phyloP scores from a whole-genome alignment of 2,329 filamentous ascomycete genomes.

The Hypoxylon sp. region DNA sequence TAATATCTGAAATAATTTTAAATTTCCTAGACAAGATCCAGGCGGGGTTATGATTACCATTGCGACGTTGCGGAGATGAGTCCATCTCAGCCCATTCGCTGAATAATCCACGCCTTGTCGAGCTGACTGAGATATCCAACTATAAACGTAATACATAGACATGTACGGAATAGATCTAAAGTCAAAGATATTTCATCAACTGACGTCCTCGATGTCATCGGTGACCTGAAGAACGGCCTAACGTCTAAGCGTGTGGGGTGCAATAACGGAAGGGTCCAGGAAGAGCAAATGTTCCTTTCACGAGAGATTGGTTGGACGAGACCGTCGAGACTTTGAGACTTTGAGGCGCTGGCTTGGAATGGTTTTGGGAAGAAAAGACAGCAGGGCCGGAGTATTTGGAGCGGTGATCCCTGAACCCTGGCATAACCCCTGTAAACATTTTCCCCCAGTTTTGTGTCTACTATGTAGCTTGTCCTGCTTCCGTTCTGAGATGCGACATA shows the following conservation, averaged over 20 bases:
- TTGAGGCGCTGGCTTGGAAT: constrained; percentile 17
- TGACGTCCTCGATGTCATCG: constrained; percentile 25
- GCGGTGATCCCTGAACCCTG: constrained; percentile 38
- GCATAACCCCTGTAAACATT: constrained; percentile 26
- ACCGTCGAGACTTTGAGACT: constrained; percentile 19
- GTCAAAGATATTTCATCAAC: constrained; percentile 5
- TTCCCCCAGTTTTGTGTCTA: constrained; percentile 24
- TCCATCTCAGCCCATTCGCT: constrained; percentile 25
- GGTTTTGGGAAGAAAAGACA: constrained; percentile 6
- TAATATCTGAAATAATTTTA: constrained; percentile 19
- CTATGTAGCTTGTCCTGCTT: constrained; percentile 10
- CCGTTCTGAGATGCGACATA: constrained; percentile 16
- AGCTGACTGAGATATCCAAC: constrained; percentile 9
- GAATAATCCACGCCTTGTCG: constrained; percentile 7
- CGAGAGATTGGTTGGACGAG: constrained; percentile 26
- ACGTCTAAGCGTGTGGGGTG: constrained; percentile 19
- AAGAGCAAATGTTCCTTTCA: constrained; percentile 29
- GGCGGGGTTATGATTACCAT: constrained; percentile 30
- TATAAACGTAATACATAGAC: constrained; percentile 20
- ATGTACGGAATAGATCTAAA: constrained; percentile 1
- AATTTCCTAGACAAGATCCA: constrained; percentile 23
- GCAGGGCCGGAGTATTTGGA: constrained; percentile 35
- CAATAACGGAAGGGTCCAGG: constrained; percentile 26
- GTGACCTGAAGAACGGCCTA: constrained; percentile 10
- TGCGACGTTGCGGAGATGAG: constrained; percentile 33